Base-by-base conservation (phyloP, 768 basidiomycete genomes). In the Tylopilus sp. region DNA sequence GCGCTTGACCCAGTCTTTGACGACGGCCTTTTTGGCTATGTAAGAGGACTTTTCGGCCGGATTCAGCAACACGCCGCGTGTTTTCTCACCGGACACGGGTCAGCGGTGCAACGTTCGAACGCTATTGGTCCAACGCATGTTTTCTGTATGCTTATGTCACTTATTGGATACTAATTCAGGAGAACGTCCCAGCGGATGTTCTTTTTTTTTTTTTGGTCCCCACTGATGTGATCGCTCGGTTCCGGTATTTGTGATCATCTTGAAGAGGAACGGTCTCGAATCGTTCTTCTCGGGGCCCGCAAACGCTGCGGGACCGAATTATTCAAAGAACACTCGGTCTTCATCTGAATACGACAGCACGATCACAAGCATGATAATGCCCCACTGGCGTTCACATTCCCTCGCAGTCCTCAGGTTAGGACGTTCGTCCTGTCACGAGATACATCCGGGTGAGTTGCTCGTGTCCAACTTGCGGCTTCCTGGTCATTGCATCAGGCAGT, bases 341-440 rank as follows among this genome's bases (percentile, higher is more conserved):
- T 21, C 18, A 26, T 44, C 20, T 20, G 33, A 21, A 3, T 12
- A 18, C 40, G 17, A 20, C 23, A 11, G 17, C 44, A 44, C 33
- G 23, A 53, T 48, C 40, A 20, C 13, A 41, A 17, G 25, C 30
- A n/a, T n/a, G n/a, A 13, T 44, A n/a, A n/a, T 22, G 28, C 18
- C 23, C 38, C 23, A 15, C 25, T 3, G 23, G 28, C 7, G 21
- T 26, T 17, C 21, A 10, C 26, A 17, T 30, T 47, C 35, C n/a
- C 18, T 49, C n/a, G 26, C 26, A 22, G 2, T 17, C 39, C 44
- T 43, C 13, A n/a, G 13, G n/a, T 21, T 40, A 4, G 13, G 12
- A 17, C 13, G n/a, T 40, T 33, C 4, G 40, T n/a, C 41, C 6
- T 6, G 40, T 51, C 60, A 49, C 23, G 52, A 23, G 52, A 23